phyloP scores from a whole-genome alignment of 129 eudicot genomes.

The Ambrosia artemisiifolia region DNA sequence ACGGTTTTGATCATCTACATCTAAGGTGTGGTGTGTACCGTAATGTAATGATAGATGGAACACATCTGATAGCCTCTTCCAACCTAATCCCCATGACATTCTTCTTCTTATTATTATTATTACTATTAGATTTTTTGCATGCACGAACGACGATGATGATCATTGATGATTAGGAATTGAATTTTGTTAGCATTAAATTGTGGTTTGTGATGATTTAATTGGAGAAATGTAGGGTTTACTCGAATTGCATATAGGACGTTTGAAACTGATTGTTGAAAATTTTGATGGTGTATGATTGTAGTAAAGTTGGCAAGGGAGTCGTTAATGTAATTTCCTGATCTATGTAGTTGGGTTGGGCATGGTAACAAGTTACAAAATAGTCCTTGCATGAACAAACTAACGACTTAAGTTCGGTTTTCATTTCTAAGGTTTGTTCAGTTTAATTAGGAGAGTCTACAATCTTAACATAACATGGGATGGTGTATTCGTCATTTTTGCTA shows the following conservation, averaged over 20 bases:
- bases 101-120: not conserved
- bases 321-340: not conserved
- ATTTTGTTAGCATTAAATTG: not conserved
- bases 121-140: slow-evolving; percentile 6
- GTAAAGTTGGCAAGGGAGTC: slow-evolving; percentile 17
- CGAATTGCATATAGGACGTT: not conserved
- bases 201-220: not conserved
- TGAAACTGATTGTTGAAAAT: slow-evolving; percentile 4
- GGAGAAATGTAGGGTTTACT: slow-evolving; percentile 17
- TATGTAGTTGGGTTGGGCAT: not conserved
- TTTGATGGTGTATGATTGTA: slow-evolving; percentile 12
- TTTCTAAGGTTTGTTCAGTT: no score
- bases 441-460: no score
- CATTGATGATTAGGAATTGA: not conserved
- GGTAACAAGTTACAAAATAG: no score
- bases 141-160: slow-evolving; percentile 15
- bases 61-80: slow-evolving; percentile 80
- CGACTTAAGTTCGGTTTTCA: no score
- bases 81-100: slow-evolving; percentile 97
- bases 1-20: slow-evolving; percentile 42
- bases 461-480: no score
- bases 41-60: slow-evolving; percentile 64
- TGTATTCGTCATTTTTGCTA: no score
- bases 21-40: slow-evolving; percentile 55
- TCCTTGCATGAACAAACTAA: no score